Base-by-base conservation (phyloP, 2,329 filamentous ascomycete species). In the Fusarium xyrophilum region DNA sequence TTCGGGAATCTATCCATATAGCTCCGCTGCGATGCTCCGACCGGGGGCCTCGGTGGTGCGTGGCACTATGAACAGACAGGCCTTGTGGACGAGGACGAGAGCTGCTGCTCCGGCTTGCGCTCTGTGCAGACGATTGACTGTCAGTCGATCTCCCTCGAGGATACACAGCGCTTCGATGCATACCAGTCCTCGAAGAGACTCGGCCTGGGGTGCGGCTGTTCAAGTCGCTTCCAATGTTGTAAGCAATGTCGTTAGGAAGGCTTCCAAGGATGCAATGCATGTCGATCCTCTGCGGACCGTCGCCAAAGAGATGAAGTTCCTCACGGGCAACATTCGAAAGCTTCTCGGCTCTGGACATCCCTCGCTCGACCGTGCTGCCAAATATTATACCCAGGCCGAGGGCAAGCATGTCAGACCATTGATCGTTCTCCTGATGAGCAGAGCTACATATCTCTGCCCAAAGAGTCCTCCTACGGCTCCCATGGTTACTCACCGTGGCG, bases 341-440 rank as follows among this genome's bases (percentile, higher is more conserved):
- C 85, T 98, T n/a, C 83, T 98, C 19, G 95, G 95, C 9, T 97
- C 94, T 0, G 95, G 95, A 9, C 95, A 99, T 77, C 96, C 96
- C 1, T 93, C 94, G 46, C 86, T 99, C 63, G 96, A 98, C 77
- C 94, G 93, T 42, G 95, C 94, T 30, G 93, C 96, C 54, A 99
- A 99, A 81, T 99, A 99, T 84, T 99, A 99, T 79, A 97, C 96
- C 25, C 92, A 95, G 75, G 92, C 92, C 63, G 93, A 98, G 83
- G 96, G 96, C 67, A 99, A 99, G 83, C 96, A 98, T 80, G 90
- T 99, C 73, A 90, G 96, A 71, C 96, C 96, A 32, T 88, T 97
- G 79, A 91, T 99, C 65, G 94, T 99, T 32, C 87, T 99, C 66
- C 89, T 99, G 74, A 98, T 99, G 95, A 95, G 94, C 66, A 88